A percentile compares a stretch with the other conserved stretches of the same genome.
Conservation (phyloP, 345 rosid species). For the Laguncularia racemosa region DNA sequence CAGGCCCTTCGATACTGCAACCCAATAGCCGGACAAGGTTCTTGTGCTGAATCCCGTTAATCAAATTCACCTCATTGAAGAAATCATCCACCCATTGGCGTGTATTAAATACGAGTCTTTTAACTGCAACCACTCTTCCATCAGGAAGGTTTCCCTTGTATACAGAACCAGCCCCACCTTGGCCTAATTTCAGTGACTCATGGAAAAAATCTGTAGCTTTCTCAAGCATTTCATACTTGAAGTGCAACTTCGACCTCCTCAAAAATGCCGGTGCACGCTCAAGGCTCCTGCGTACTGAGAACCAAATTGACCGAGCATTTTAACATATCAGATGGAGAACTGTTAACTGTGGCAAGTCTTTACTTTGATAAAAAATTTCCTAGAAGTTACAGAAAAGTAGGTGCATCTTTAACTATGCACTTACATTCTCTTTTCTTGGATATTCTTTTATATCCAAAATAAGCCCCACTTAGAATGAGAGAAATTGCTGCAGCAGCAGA, state of each 20-base stretch:
- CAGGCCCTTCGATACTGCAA: conserved; percentile 23
- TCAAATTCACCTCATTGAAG: conserved; percentile 22
- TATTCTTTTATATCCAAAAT: conserved; percentile 6
- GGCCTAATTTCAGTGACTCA: conserved; percentile 11
- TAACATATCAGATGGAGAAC: background rate
- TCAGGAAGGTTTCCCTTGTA: conserved; percentile 12
- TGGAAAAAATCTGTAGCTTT: conserved; percentile 15
- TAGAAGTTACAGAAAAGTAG: background rate
- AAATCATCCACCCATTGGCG: conserved; percentile 21
- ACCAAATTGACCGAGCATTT: too few relatives aligned
- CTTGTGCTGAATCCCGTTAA: conserved; percentile 20
- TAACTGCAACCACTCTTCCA: conserved; percentile 18
- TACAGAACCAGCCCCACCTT: conserved; percentile 22
- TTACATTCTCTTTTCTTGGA: conserved; percentile 10
- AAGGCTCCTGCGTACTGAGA: conserved; percentile 4
- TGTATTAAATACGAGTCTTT: conserved; percentile 17
- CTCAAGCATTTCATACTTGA: conserved; percentile 15
- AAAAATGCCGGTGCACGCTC: background rate
- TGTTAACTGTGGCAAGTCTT: background rate
- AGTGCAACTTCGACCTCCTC: conserved; percentile 9
- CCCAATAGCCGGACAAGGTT: conserved; percentile 21
- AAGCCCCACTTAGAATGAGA: conserved; percentile 2
- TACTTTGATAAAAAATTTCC: too few relatives aligned
- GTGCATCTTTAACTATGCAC: background rate
- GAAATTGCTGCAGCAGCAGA: conserved; percentile 4